Evolutionary conservation across 305 asterid species (phyloP).

Genomic region (Withania somnifera): DNA sequence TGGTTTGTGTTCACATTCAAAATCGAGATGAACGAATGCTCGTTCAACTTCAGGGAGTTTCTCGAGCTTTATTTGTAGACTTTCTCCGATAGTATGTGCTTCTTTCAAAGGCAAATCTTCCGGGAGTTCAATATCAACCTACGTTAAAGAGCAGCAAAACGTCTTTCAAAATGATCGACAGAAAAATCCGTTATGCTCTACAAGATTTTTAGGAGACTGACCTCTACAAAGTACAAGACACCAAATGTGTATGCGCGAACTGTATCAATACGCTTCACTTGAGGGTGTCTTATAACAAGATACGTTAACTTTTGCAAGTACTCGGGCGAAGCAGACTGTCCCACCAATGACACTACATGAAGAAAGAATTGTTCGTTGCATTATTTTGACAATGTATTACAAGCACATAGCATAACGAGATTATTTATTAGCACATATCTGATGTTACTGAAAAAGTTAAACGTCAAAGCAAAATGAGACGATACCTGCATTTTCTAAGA

Average conservation of each 20-base stretch:
- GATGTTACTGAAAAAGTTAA: not conserved
- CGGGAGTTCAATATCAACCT: slow-evolving; percentile 76
- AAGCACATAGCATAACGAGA: not conserved
- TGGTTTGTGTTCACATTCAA: slow-evolving; percentile 71
- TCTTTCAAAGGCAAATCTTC: slow-evolving; percentile 65
- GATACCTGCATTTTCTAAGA: slow-evolving; percentile 71
- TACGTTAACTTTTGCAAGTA: slow-evolving; percentile 58
- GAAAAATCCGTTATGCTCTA: not conserved
- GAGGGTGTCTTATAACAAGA: slow-evolving; percentile 66
- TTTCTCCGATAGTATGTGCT: slow-evolving; percentile 64
- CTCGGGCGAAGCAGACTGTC: slow-evolving; percentile 72
- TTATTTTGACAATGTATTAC: not conserved
- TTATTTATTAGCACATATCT: not conserved
- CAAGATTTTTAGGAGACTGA: slow-evolving; percentile 14
- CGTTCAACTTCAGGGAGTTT: slow-evolving; percentile 67
- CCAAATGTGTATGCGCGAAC: slow-evolving; percentile 92
- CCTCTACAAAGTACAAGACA: slow-evolving; percentile 72
- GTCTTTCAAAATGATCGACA: not conserved
- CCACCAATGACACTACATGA: slow-evolving; percentile 54
- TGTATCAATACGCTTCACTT: slow-evolving; percentile 63
- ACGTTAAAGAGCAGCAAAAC: not conserved
- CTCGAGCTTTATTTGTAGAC: slow-evolving; percentile 59
- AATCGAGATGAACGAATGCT: slow-evolving; percentile 71
- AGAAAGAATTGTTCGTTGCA: not conserved
- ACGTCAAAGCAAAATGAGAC: not conserved